Evolutionary conservation across 371 early-diverging fungal genomes (phyloP).

Genomic region (Mortierella sp.): DNA sequence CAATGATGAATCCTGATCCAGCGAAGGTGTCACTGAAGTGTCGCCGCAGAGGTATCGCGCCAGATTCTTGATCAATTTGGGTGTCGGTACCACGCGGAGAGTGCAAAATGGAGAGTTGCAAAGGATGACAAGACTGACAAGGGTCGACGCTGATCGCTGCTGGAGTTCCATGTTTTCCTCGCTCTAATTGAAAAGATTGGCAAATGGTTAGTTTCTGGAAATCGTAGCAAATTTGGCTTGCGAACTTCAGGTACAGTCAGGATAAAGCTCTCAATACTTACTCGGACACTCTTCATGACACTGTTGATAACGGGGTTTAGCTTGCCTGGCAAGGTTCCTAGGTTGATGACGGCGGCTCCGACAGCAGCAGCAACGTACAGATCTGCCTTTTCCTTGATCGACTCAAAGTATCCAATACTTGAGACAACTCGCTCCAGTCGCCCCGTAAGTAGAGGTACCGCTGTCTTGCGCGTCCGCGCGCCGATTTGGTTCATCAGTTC

Average conservation of each 20-base stretch:
- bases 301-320: slow-evolving; percentile 89
- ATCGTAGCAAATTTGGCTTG: not conserved
- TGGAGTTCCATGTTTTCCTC: slow-evolving; percentile 84
- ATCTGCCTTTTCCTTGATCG: slow-evolving; percentile 76
- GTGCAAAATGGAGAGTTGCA: slow-evolving; percentile 61
- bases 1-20: slow-evolving; percentile 67
- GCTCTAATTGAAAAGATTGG: slow-evolving; percentile 24
- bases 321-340: slow-evolving; percentile 85
- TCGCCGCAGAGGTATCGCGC: slow-evolving; percentile 90
- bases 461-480: slow-evolving; percentile 59
- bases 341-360: slow-evolving; percentile 86
- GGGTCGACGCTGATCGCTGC: slow-evolving; percentile 68
- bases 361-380: slow-evolving; percentile 81
- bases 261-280: slow-evolving; percentile 11
- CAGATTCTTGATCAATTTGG: slow-evolving; percentile 91
- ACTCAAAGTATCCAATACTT: slow-evolving; percentile 75
- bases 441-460: slow-evolving; percentile 63
- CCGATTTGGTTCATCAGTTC: slow-evolving; percentile 61
- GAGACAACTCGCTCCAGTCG: slow-evolving; percentile 76
- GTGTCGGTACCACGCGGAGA: slow-evolving; percentile 72
- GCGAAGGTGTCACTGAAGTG: slow-evolving; percentile 76
- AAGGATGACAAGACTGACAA: slow-evolving; percentile 69
- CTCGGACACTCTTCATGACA: slow-evolving; percentile 91
- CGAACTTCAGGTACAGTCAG: not conserved
- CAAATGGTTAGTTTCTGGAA: not conserved